Base-by-base conservation (phyloP, 495 filamentous ascomycete species). In the Aspergillus wentii region DNA sequence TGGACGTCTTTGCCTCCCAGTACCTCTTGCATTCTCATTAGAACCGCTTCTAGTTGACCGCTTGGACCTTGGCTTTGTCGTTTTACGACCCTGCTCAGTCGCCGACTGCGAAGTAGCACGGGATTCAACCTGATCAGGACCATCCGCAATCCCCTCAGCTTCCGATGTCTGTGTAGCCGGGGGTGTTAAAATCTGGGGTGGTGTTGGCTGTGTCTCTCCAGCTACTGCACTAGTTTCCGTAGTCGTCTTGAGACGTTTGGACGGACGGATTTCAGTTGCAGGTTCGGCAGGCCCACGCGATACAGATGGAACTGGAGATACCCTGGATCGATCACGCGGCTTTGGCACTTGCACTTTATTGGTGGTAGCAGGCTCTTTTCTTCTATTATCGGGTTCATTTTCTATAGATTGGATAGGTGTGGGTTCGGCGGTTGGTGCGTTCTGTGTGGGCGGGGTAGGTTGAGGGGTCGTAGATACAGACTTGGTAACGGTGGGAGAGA, bases 1-100 rank as follows among this genome's bases (percentile, higher is more conserved):
- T 3, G 43, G 51, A 38, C 49, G 68, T 53, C 44, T 62, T 38
- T 48, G 38, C 38, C 51, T 58, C 27, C 38, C 55, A 17, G 43
- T 41, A 21, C 41, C 43, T 13, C 26, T 46, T 5, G 44, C 53
- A 17, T 35, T 27, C 19, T 54, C 58, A 30, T 52, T 40, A 26
- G 35, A 53, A 10, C 30, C 44, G 8, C 41, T 49, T 31, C 49
- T 58, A 1, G 53, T 55, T 8, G 44, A 35, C 38, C 56, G 57
- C 39, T 59, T 57, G 30, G 54, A 60, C 38, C 30, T 46, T 33
- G 33, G 18, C 44, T 55, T 59, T 25, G 43, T 40, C 8, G 33
- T 35, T 35, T 39, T 54, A 35, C 14, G 39, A 25, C n/a, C 35
- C 9, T 30, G 40, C n/a, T n/a, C n/a, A 6, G 18, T 30, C 7